Base-by-base conservation (phyloP, 148 eudicot species). In the Camellia granthamiana region DNA sequence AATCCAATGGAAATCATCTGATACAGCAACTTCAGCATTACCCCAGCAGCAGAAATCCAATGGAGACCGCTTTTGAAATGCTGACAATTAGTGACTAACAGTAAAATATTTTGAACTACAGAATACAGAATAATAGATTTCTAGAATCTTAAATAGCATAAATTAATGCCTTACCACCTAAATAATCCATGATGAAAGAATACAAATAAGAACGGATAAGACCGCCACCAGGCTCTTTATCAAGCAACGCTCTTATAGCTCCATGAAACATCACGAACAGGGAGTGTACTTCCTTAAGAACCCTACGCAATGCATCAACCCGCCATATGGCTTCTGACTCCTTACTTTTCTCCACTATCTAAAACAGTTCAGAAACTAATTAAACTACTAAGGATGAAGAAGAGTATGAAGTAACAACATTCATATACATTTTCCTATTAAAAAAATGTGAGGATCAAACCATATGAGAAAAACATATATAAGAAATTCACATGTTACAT, bases 1-100 rank as follows among this genome's bases (percentile, higher is more conserved):
- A 86, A 88, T 87, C 83, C 87, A 88, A 88, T 76, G 88, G 86
- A 88, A 91, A 84, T 78, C 81, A 85, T 85, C 84, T 84, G 88
- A 90, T 81, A 88, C 84, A 82, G 93, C 89, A 88, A 88, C 90
- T 89, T 87, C 92, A 90, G 94, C 92, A 89, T 92, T 92, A 93
- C 98, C 97, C 90, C 97, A 91, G 98, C 99, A 93, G 91, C 98
- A 93, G 85, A 88, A 90, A 80, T 92, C 98, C 94, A 91, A 88
- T 88, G 90, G 91, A 88, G 89, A 87, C 89, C 88, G 90, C 87
- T 88, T 95, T 90, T 90, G 90, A 89, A 79, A 92, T 87, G 97
- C 98, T 95, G 98, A 88, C 97, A 95, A 93, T 93, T 90, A 90
- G 95, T 88, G 88, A 91, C 91, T 91, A 84, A 79, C 77, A 85